A percentile compares a stretch with the other conserved stretches of the same genome.
These are phyloP conservation scores for Clarireedia homoeocarpa DNA, from an alignment of 2,329 filamentous ascomycete species.

Conservation along the genomic window DNA sequence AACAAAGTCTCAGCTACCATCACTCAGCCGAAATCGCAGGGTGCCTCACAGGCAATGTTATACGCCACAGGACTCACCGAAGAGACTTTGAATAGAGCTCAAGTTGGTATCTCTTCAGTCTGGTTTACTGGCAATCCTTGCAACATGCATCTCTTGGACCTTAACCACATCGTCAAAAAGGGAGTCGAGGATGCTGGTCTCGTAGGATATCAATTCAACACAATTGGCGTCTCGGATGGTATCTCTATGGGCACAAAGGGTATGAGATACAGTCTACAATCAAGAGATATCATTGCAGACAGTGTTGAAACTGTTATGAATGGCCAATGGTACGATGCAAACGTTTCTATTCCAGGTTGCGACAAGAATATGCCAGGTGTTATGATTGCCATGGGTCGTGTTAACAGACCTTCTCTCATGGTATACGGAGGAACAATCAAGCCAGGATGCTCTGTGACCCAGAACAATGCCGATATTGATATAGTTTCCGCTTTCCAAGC, in stretches of 20 bases:
- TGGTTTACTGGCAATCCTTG: constrained; percentile 98
- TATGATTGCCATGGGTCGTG: constrained; percentile 84
- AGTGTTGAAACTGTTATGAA: constrained; percentile 99
- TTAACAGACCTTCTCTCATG: constrained; percentile 94
- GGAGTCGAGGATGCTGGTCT: constrained; percentile 69
- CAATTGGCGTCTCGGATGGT: constrained; percentile 91
- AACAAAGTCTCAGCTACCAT: constrained; percentile 81
- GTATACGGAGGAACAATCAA: constrained; percentile 94
- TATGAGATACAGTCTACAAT: constrained; percentile 94
- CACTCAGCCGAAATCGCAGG: constrained; percentile 96
- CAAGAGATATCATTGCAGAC: constrained; percentile 92
- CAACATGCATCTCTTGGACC: constrained; percentile 96
- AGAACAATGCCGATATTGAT: constrained; percentile 71
- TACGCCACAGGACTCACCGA: constrained; percentile 88
- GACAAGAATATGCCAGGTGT: constrained; percentile 99
- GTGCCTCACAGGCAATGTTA: constrained; percentile 97
- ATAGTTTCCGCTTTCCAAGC: constrained; percentile 98
- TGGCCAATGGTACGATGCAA: constrained; percentile 97
- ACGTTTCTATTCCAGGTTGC: constrained; percentile 92
- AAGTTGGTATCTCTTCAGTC: constrained; percentile 95
- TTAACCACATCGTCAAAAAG: constrained; percentile 47
- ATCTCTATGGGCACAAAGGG: constrained; percentile 98
- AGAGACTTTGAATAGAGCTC: constrained; percentile 87
- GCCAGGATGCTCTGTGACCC: constrained; percentile 73
- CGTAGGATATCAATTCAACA: constrained; percentile 97